Conservation (phyloP, 345 rosid genomes). For the Anastatica hierochuntica region DNA sequence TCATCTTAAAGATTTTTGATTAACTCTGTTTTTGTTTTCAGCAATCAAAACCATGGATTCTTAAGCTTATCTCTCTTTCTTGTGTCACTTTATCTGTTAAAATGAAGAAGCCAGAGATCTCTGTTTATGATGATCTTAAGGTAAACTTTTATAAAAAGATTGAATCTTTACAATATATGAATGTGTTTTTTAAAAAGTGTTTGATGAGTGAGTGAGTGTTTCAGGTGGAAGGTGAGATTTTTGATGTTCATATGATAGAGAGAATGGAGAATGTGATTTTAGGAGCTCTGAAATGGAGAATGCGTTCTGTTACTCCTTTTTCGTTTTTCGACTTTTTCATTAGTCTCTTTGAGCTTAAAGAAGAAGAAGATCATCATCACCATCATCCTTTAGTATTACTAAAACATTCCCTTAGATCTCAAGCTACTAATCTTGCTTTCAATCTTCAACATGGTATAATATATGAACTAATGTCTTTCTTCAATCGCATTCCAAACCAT, state of each 20-base stretch:
- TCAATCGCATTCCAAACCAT: background rate
- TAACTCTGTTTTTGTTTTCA: background rate
- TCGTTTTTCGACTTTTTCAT: constrained; percentile 56
- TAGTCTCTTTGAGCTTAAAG: constrained; percentile 41
- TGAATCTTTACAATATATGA: constrained; percentile 10
- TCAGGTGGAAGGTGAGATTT: constrained; percentile 38
- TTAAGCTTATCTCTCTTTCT: constrained; percentile 53
- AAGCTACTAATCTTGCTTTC: constrained; percentile 49
- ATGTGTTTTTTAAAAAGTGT: background rate
- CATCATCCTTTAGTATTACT: constrained; percentile 17
- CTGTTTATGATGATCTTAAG: constrained; percentile 36
- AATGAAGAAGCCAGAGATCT: constrained; percentile 50
- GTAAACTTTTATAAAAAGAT: constrained; percentile 18
- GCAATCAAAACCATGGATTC: constrained; percentile 53
- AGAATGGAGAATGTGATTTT: constrained; percentile 65
- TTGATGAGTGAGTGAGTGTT: background rate
- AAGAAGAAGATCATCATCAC: too few species aligned
- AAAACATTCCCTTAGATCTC: constrained; percentile 40
- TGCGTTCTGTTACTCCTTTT: constrained; percentile 85
- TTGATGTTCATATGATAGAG: constrained; percentile 45
- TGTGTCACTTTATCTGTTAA: constrained; percentile 68
- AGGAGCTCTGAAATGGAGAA: constrained; percentile 80
- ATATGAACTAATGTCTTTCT: background rate
- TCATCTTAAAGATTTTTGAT: background rate
- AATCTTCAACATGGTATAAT: constrained; percentile 63